Evolutionary conservation across 352 stramenopile genomes (phyloP), one percentile per base, ranked within the genome.

Genomic region (Blastocystis hominis): DNA sequence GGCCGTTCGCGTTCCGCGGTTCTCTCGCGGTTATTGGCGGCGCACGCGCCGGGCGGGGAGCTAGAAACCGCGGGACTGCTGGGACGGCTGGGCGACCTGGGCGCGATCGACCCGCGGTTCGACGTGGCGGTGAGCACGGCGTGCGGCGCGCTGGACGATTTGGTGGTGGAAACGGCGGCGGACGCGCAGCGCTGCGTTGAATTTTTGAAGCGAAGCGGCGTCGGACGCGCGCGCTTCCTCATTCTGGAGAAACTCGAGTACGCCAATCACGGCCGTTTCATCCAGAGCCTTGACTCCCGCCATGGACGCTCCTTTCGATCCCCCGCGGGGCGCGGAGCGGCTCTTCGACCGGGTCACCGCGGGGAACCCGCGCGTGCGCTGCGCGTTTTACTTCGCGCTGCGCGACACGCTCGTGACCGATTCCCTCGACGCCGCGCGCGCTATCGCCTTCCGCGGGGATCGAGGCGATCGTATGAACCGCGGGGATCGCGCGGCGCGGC

Each of bases 71-170:
- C 94, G 54, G 96, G 96, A 5, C 89, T 99, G 2, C 93, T 94
- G 56, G 97, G 97, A 42, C 94, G 97, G 87, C 91, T 99, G 0
- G 96, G 96, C 36, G 96, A 99, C 89, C 92, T 99, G 61, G 96
- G 95, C 24, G 92, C 93, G 0, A 98, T 99, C 88, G 92, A 95
- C 70, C 91, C 91, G 62, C 93, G 98, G 75, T 98, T 98, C 89
- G 96, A 99, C 90, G 94, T 98, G 44, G 96, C 97, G 24, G 95
- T 98, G 66, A 98, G 95, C 5, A 99, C 96, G 40, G 96, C 96
- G 0, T 98, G 95, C 89, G 92, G 93, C 47, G 94, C 94, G 75
- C 91, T 99, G 1, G 95, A 98, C 89, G 92, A 98, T 81, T 92
- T 99, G 79, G 96, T 99, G 1, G 96, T 98, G 0, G 94, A 98